Evolutionary conservation across 1,139 yeast species (phyloP), one percentile per base, ranked within the genome.

Genomic region (Diutina catenulata): DNA sequence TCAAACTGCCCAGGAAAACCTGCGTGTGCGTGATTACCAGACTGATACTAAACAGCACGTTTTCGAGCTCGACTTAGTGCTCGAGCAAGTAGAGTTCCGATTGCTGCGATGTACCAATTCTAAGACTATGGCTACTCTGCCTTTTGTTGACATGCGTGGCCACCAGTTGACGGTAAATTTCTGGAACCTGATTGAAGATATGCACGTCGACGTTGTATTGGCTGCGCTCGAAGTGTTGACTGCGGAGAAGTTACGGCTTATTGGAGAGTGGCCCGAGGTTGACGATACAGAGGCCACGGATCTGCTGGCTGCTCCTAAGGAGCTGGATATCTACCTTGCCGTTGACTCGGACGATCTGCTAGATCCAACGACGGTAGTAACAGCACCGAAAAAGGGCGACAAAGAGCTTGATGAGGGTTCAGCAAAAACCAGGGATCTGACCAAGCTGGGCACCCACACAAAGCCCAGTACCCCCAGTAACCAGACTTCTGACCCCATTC

Each of bases 121-220:
- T n/a, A n/a, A 13, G 13, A 31, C 35, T 10, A 31, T 31, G 35
- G 24, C 23, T 11, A 26, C 24, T 8, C 23, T 20, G n/a, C 14
- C n/a, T 18, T 31, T 31, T 31, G 35, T 25, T 15, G 35, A 31
- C n/a, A 19, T 31, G 26, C 20, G n/a, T 21, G 35, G 35, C 6
- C 13, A n/a, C 8, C 25, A 21, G 9, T 8, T 31, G 10, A 20
- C n/a, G 16, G 26, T 31, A 3, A 31, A 31, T 15, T n/a, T 13
- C n/a, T 31, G 35, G 35, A 20, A 20, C 5, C 35, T 31, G 35
- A 26, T n/a, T 9, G 22, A 13, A 14, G 25, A 31, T 13, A 11
- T 21, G 11, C 35, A 31, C 22, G 21, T 21, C 14, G 35, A 31
- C 7, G 35, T 31, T 5, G n/a, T 13, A 5, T 16, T 31, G 9